Conservation (phyloP, 345 rosid species). For the Euphorbia lathyris region DNA sequence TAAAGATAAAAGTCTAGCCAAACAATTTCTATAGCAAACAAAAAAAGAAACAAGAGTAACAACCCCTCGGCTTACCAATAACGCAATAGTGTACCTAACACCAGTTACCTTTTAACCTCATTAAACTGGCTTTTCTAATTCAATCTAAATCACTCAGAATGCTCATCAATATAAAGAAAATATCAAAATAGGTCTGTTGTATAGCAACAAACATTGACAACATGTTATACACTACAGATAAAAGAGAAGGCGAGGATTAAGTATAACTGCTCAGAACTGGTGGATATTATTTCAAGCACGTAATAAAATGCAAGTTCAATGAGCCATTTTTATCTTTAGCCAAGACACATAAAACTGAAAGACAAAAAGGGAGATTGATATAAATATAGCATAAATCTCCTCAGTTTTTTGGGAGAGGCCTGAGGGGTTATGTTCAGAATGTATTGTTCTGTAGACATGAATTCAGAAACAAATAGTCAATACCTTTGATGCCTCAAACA, state of each 20-base stretch:
- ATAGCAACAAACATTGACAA: background rate
- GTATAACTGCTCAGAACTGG: background rate
- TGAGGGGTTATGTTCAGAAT: conserved; percentile 1
- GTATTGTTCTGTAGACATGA: conserved; percentile 1
- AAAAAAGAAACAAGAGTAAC: background rate
- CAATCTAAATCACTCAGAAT: too few relatives aligned
- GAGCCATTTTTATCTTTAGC: background rate
- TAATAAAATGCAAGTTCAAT: background rate
- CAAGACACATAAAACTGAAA: background rate
- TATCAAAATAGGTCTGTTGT: background rate
- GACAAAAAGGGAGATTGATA: background rate
- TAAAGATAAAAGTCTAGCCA: background rate
- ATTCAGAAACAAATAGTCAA: background rate
- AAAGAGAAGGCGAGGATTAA: background rate
- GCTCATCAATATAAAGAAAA: too few relatives aligned
- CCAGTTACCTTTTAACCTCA: background rate
- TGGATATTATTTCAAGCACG: conserved; percentile 2
- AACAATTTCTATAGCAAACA: background rate
- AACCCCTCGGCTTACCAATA: background rate
- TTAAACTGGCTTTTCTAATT: background rate
- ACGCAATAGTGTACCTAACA: background rate
- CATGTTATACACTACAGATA: too few relatives aligned
- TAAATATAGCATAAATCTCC: background rate
- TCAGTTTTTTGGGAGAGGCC: background rate
- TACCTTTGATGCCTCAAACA: conserved; percentile 97